Base-by-base conservation (phyloP, 1,139 yeast genomes). In the Protomyces inundatus region DNA sequence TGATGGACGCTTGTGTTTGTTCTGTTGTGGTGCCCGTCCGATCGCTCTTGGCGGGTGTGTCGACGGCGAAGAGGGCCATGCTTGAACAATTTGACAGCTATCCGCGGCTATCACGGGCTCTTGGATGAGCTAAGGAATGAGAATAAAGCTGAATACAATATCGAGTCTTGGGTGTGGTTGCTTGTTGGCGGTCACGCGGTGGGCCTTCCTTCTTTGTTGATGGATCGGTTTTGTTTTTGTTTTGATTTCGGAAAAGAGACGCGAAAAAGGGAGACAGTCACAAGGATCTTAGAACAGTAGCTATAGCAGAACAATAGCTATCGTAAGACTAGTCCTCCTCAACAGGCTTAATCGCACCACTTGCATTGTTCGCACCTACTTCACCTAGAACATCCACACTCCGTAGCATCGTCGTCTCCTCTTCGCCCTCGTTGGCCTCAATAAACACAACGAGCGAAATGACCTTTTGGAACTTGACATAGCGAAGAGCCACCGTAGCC, bases 401-500 rank as follows among this genome's bases (percentile, higher is more conserved):
- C 30, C 37, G 50, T 30, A 66, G 34, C 16, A 52, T 51, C 42
- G 67, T 65, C 7, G 48, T 54, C 4, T 66, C 67, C 37, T 57
- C 64, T 2, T 65, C 64, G 10, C 58, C 67, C 7, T 32, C 37
- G 46, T 66, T 66, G 12, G 53, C 46, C 52, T 61, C 67, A 23
- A 66, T 53, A 58, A 66, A 66, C n/a, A 66, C 34, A 9, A 62
- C 64, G n/a, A 66, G 58, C 14, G 54, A 61, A 39, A 50, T 54
- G 12, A 62, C 66, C 23, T 61, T 61, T 32, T 66, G 67, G 42
- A 66, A 66, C 39, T 66, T 66, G 48, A 66, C 67, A 39, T 56
- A 66, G 45, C 67, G 57, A 37, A 66, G 48, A 5, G 68, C 55
- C 4, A 66, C 52, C 7, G 52, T 39, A 2, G 61, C 60, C n/a